These are phyloP conservation scores for Rhodosporidiobolus odoratus DNA, from an alignment of 768 basidiomycete genomes.

Conservation along the genomic window DNA sequence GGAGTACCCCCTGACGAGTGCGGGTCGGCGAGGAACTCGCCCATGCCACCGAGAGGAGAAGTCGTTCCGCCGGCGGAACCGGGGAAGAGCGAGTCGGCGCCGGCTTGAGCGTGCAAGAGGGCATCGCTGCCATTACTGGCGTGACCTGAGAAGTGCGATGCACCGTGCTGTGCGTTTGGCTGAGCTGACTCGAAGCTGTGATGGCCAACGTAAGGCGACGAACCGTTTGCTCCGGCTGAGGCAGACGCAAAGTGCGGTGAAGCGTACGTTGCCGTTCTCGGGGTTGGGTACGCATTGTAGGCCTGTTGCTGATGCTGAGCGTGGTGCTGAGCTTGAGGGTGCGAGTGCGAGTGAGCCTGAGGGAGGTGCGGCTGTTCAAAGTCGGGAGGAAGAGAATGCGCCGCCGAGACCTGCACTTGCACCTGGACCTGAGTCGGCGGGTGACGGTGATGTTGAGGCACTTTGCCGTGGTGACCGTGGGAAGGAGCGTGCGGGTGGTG, in stretches of 20 bases:
- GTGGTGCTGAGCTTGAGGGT: background rate
- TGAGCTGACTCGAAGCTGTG: background rate
- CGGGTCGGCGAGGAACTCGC: background rate
- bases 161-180: background rate
- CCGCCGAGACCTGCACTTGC: slow-evolving; percentile 9
- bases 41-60: background rate
- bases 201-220: background rate
- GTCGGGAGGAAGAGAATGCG: background rate
- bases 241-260: background rate
- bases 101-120: background rate
- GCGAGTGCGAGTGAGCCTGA: background rate
- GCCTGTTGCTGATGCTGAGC: background rate
- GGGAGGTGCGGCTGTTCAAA: background rate
- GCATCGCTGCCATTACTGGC: background rate
- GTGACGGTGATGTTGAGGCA: background rate
- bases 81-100: background rate
- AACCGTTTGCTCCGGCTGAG: background rate
- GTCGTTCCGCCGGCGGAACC: background rate
- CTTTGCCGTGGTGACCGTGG: no score
- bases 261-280: background rate
- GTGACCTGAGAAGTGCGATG: background rate
- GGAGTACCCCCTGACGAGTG: no score
- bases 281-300: slow-evolving; percentile 4
- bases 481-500: background rate
- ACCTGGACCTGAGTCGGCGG: slow-evolving; percentile 10